Base-by-base conservation (phyloP, 768 basidiomycete genomes). In the Psilocybe sp. region DNA sequence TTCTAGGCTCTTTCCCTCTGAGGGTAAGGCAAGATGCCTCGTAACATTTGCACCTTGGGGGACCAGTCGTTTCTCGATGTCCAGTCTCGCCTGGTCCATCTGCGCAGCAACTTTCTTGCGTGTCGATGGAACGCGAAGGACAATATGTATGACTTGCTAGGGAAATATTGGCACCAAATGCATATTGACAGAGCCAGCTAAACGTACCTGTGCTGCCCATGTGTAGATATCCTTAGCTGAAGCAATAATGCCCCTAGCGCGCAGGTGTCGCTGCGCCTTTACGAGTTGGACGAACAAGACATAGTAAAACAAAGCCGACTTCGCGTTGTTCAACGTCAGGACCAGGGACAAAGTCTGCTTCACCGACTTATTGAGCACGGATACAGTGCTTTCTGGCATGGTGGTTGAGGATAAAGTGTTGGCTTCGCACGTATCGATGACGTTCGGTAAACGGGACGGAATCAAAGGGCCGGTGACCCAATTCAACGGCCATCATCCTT, bases 61-160 rank as follows among this genome's bases (percentile, higher is more conserved):
- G 1, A 92, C 69, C 36, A 94, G 76, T 53, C 79, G 81, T 56
- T 70, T 70, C 61, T 89, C 84, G 40, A 94, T 83, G 35, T 84
- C 79, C 10, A 73, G 64, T 52, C 76, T 82, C 3, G 86, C 86
- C 54, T 81, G 74, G 42, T 67, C 76, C 73, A 94, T 77, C 60
- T 91, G 81, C 1, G 67, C 62, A 12, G 79, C 74, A 19, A 93
- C 79, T 50, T 83, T 84, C 57, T 72, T 68, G 53, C 74, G 77
- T 28, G 77, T 77, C 0, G 79, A 61, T 2, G 92, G 92, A 14
- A 89, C 56, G 19, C 79, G 78, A 37, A 92, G 69, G 1, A 76
- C 67, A 1, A 92, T 69, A 2, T 77, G 69, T 14, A 92, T 62
- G 1, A 77, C 66, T 59, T 72, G 71, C 85, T 89, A 52, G n/a